Conservation (phyloP, 805 yeast species). For the Cyberlindnera saturnus region DNA sequence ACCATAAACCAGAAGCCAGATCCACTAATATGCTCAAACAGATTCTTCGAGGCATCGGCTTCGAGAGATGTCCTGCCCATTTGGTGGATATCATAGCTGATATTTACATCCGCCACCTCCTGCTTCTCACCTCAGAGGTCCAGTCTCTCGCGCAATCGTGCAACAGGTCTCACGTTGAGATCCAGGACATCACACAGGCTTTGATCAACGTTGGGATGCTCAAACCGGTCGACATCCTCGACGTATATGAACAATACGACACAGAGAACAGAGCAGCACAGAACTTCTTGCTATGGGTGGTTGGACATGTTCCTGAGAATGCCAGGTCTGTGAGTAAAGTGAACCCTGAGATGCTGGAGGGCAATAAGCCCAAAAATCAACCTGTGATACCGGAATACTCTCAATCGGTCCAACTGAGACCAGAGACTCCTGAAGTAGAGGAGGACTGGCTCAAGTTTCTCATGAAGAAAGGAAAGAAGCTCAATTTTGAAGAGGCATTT, state of each 20-base stretch:
- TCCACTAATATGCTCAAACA: constrained; percentile 17
- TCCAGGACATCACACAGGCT: constrained; percentile 71
- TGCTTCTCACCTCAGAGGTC: constrained; percentile 46
- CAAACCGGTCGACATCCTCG: constrained; percentile 50
- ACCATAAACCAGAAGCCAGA: too few species aligned
- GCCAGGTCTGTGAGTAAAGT: constrained; percentile 34
- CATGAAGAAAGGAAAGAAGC: constrained; percentile 24
- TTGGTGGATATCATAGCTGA: constrained; percentile 76
- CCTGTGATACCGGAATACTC: constrained; percentile 2
- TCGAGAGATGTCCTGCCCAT: constrained; percentile 68
- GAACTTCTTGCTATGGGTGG: constrained; percentile 52
- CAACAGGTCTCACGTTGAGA: constrained; percentile 37
- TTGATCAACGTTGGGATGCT: constrained; percentile 57
- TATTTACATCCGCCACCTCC: constrained; percentile 58
- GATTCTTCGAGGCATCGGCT: constrained; percentile 73
- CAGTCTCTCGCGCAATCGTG: constrained; percentile 42
- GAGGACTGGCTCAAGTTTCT: constrained; percentile 33
- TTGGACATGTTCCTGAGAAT: constrained; percentile 37
- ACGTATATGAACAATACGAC: constrained; percentile 45
- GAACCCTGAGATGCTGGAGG: constrained; percentile 22
- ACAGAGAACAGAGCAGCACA: constrained; percentile 41
- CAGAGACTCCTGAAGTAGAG: constrained; percentile 10
- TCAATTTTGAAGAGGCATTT: constrained; percentile 9
- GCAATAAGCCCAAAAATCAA: constrained; percentile 11
- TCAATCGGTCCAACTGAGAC: not conserved